A percentile compares a stretch with the other conserved stretches of the same genome.
Evolutionary conservation across 2,329 filamentous ascomycete species (phyloP).

Genomic region (Mycosphaerella sp.): DNA sequence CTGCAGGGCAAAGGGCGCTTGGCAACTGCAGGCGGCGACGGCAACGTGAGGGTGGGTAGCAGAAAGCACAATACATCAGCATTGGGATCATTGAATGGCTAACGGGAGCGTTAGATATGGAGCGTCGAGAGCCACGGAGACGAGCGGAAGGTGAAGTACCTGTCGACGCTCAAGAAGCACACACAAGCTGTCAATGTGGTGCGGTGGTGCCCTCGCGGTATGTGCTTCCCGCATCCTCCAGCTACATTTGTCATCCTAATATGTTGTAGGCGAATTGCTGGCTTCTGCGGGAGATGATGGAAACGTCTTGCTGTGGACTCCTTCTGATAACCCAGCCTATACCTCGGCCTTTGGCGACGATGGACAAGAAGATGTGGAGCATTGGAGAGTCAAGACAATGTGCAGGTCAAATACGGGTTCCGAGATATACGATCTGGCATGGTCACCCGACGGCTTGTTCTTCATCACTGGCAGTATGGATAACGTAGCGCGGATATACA

Average conservation of each 20-base stretch:
- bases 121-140: constrained; percentile 78
- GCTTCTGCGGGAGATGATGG: constrained; percentile 96
- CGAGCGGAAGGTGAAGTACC: constrained; percentile 81
- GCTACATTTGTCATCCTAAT: background rate
- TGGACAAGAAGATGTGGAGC: constrained; percentile 84
- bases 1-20: constrained; percentile 83
- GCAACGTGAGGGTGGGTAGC: constrained; percentile 78
- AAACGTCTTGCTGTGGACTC: constrained; percentile 94
- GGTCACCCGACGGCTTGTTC: constrained; percentile 94
- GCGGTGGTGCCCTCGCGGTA: constrained; percentile 89
- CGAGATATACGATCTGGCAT: constrained; percentile 96
- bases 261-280: constrained; percentile 70
- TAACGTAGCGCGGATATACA: constrained; percentile 95
- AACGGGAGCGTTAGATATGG: constrained; percentile 61
- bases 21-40: constrained; percentile 91
- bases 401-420: constrained; percentile 79
- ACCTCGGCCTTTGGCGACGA: constrained; percentile 68
- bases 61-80: background rate
- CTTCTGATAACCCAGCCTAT: constrained; percentile 65
- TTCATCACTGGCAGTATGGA: constrained; percentile 99
- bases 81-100: background rate
- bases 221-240: constrained; percentile 17
- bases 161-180: constrained; percentile 87
- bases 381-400: constrained; percentile 97
- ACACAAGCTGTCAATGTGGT: constrained; percentile 98